Conservation (phyloP, 495 filamentous ascomycete species). For the Cudoniella acicularis region DNA sequence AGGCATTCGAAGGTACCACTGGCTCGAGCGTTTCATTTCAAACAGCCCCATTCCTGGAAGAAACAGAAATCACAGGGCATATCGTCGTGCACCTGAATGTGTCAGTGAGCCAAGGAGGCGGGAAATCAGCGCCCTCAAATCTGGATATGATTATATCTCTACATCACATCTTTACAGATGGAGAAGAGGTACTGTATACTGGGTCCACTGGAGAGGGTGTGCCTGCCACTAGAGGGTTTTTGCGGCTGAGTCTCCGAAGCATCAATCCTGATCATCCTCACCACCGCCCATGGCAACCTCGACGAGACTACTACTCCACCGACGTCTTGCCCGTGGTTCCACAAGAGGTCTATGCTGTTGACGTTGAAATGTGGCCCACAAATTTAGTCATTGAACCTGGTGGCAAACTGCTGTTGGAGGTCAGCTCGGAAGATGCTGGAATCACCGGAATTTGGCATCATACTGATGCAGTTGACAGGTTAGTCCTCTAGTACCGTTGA, state of each 20-base stretch:
- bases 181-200: conserved; percentile 61
- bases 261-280: conserved; percentile 42
- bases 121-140: conserved; percentile 28
- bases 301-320: conserved; percentile 53
- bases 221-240: conserved; percentile 50
- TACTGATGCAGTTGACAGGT: conserved; percentile 32
- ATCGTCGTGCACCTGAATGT: conserved; percentile 57
- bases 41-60: conserved; percentile 47
- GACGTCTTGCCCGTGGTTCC: conserved; percentile 52
- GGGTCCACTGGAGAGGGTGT: conserved; percentile 43
- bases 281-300: conserved; percentile 47
- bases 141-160: conserved; percentile 65
- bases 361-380: conserved; percentile 67
- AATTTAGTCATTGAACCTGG: conserved; percentile 55
- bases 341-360: conserved; percentile 54
- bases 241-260: conserved; percentile 51
- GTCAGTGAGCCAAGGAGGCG: conserved; percentile 39
- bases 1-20: background rate
- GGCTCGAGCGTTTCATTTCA: conserved; percentile 48
- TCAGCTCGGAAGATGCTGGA: conserved; percentile 55
- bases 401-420: conserved; percentile 50
- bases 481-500: background rate
- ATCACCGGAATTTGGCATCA: conserved; percentile 56
- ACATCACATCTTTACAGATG: conserved; percentile 47
- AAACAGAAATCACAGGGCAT: conserved; percentile 64